Base-by-base conservation (phyloP, 2,329 filamentous ascomycete genomes). In the Pseudopithomyces chartarum region DNA sequence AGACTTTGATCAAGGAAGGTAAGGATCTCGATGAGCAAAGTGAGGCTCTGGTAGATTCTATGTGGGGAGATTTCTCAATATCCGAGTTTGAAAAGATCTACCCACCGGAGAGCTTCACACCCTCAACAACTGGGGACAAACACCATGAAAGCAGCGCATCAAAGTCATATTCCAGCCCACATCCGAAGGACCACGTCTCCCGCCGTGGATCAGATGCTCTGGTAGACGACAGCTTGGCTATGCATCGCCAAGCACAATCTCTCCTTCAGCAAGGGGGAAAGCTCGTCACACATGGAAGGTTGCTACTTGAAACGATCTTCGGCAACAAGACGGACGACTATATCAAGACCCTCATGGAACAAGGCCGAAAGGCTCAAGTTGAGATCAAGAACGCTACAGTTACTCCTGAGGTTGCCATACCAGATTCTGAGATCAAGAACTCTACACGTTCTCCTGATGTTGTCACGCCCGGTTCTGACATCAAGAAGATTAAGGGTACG, bases 291-390 rank as follows among this genome's bases (percentile, higher is more conserved):
- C 52, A 54, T 33, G 44, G 44, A 15, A 45, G 15, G 15, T n/a
- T 19, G 11, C 44, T 54, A 3, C 42, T 54, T 8, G 6, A 34
- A 4, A 32, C 34, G n/a, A 44, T 55, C 17, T 43, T 49, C 44
- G 45, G 52, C 19, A 38, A 49, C 23, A 10, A 42, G 15, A 49
- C 26, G n/a, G 52, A 55, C 33, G 29, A 54, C 11, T 46, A 39
- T 34, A 47, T 47, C 29, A 38, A 7, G 7, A 40, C 42, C 20
- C 13, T 32, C 10, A 45, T 32, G 4, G 8, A 42, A 29, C 26
- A 29, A 4, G 5, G 26, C 26, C 8, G 5, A 5, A 29, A 29
- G 8, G 26, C 26, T 29, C 5, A 8, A 29, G 5, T 5, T 29
- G 5, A 8, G 8, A 29, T 29, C 26, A 29, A 4, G 26, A 29